These are phyloP conservation scores for Tricladium varicosporioides DNA, from an alignment of 2,329 filamentous ascomycete species.

Conservation along the genomic window DNA sequence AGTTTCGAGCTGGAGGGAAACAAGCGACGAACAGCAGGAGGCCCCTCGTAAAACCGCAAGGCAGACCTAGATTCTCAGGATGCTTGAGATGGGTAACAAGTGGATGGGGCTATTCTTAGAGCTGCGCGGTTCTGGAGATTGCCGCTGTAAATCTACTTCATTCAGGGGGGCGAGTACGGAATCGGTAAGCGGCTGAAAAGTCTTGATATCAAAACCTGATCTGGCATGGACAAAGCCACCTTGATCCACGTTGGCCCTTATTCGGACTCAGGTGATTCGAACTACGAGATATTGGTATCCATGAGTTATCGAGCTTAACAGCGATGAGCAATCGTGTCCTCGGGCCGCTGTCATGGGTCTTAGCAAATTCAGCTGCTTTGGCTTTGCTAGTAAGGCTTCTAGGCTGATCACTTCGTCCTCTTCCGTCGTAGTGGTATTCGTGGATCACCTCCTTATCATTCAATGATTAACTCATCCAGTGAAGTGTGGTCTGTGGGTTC, in stretches of 20 bases:
- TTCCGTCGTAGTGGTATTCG: neutral
- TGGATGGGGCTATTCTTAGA: neutral
- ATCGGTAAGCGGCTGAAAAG: neutral
- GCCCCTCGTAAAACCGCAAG: neutral
- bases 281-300: too few relatives aligned
- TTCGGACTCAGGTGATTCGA: too few relatives aligned
- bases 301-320: too few relatives aligned
- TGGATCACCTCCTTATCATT: neutral
- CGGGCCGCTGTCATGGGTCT: neutral
- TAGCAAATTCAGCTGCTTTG: too few relatives aligned
- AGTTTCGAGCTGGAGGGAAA: neutral
- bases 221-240: neutral
- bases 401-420: neutral
- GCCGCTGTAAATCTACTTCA: neutral
- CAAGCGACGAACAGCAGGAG: neutral
- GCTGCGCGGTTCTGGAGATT: neutral
- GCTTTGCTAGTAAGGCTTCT: neutral
- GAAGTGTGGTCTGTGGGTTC: neutral
- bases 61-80: neutral
- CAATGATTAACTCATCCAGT: neutral
- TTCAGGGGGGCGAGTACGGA: neutral
- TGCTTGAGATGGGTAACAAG: neutral
- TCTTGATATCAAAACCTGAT: neutral
- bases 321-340: neutral
- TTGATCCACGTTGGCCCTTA: too few relatives aligned